Conservation (phyloP, 2,329 filamentous ascomycete species). For the Purpureocillium takamizusanense region DNA sequence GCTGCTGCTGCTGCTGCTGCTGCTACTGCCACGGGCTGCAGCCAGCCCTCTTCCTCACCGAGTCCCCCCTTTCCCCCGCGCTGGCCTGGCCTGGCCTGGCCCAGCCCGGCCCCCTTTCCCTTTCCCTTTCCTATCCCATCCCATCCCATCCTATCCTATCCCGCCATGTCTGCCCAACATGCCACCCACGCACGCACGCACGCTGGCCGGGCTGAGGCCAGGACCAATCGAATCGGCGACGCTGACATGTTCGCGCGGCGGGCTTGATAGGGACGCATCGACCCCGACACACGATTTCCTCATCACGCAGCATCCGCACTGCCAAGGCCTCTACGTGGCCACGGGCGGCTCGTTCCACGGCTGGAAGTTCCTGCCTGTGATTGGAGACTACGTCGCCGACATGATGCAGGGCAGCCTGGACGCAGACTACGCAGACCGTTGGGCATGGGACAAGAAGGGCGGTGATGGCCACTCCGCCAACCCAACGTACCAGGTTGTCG, state of each 20-base stretch:
- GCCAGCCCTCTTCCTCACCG: no score
- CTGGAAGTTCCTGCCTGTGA: conserved; percentile 56
- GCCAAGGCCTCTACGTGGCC: conserved; percentile 46
- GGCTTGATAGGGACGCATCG: conserved; percentile 43
- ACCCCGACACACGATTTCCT: conserved; percentile 55
- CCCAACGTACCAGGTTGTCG: conserved; percentile 30
- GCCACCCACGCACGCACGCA: no score
- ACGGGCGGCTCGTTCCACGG: conserved; percentile 56
- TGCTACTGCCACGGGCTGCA: no score
- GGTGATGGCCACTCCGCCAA: conserved; percentile 30
- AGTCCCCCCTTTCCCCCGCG: no score
- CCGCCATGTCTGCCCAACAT: not conserved
- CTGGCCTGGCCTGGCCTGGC: no score
- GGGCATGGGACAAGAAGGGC: conserved; percentile 37
- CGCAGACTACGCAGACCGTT: conserved; percentile 27
- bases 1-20: no score
- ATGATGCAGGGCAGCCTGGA: conserved; percentile 33
- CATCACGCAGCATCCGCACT: conserved; percentile 42
- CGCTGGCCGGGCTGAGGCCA: no score
- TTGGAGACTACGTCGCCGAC: conserved; percentile 49
- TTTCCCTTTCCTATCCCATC: no score
- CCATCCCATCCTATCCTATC: no score
- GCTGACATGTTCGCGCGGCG: not conserved
- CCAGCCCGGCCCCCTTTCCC: no score
- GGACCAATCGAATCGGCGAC: conserved; percentile 2